Base-by-base conservation (phyloP, 1,139 yeast genomes). In the Diutina pseudorugosa region DNA sequence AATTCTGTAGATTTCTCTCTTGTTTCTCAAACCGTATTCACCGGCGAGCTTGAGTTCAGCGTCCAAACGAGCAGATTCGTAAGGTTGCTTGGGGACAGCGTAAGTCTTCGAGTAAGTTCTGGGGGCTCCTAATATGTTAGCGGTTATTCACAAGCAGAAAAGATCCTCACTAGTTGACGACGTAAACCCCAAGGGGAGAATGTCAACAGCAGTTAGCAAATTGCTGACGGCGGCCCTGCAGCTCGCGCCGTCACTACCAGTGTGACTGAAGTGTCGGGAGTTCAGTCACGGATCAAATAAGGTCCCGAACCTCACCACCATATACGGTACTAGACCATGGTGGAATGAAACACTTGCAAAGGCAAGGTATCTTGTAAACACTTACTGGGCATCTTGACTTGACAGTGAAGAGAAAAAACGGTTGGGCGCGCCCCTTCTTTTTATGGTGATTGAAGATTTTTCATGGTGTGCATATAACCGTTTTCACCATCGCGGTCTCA, bases 1-100 rank as follows among this genome's bases (percentile, higher is more conserved):
- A 75, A 91, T 88, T 84, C 97, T 87, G 95, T 91, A 90, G 77
- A 93, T 89, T 81, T 93, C 98, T 76, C 95, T 89, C 91, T 93
- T 93, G 97, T 94, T 93, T 83, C 90, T 91, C 74, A 93, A 86
- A 83, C 98, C 99, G 86, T 79, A 93, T 80, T 93, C 98, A 83
- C 98, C 98, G 70, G 95, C 97, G 71, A 93, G 87, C 80, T 93
- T 90, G 76, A 93, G 87, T 81, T 94, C 98, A 75, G 96, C 89
- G 71, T 93, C 98, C 77, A 93, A 85, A 85, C 98, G 96, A 76
- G 96, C 94, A 65, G 95, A 87, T 80, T 93, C 98, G 83, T 85
- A 93, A 61, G 96, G 97, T 77, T 95, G 89, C 85, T 89, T 89
- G 82, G 98, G 98, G 75, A 91, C 96, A 71, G 97, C 79, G 89